Base-by-base conservation (phyloP, 208 protist species). In the Trypanosomatidae sp. region DNA sequence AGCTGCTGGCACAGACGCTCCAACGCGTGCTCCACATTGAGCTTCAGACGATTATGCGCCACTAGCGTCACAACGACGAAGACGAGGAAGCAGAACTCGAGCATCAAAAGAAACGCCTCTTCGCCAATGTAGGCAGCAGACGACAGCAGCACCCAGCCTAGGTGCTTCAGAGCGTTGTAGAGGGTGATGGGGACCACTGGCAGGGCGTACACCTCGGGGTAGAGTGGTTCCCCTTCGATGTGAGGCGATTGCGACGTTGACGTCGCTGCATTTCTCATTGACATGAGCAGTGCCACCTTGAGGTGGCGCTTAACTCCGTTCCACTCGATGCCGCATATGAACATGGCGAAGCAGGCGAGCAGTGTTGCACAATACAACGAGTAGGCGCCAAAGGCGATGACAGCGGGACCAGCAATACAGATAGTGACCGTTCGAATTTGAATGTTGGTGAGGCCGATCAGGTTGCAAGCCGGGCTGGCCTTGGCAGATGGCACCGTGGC, bases 301-400 rank as follows among this genome's bases (percentile, higher is more conserved):
- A 96, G 81, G 74, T 96, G 92, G 3, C 92, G 86, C 80, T 94
- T 94, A 46, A 96, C 41, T 17, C 84, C 85, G 44, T 73, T 81
- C 89, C 90, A 96, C 84, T 96, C 90, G 19, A 95, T 79, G 41
- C 82, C 78, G 43, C 79, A 80, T 43, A 90, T 74, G 62, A 89
- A 85, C 25, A 85, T 80, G 9, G 77, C 83, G 69, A 83, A 72
- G 62, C 74, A 90, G 49, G 83, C 60, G 46, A 96, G 73, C 22
- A 82, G 17, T 17, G 85, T 80, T 41, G 72, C 80, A 9, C 66
- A 73, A 43, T 81, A 75, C 53, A 85, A 84, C 41, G 79, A 89
- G 66, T 81, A 77, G 13, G 74, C 58, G 19, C 79, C 77, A 46
- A 87, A 66, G 44, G 79, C 43, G 43, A 95, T 65, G 43, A 90